phyloP scores from a whole-genome alignment of 805 yeast genomes.

The Wickerhamomyces mucosus region DNA sequence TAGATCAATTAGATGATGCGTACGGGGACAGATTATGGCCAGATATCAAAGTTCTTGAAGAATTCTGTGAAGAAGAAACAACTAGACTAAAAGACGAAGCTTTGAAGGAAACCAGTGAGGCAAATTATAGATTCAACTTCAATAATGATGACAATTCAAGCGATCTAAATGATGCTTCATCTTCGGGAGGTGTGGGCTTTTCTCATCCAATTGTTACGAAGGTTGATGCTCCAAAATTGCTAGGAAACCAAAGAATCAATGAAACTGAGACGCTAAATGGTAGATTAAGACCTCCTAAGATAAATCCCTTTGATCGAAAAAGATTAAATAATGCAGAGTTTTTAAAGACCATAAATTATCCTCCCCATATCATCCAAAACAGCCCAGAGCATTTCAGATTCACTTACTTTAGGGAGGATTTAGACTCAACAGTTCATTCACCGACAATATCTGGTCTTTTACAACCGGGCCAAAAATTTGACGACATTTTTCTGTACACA shows the following conservation, averaged over 20 bases:
- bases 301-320: conserved; percentile 63
- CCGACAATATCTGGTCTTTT: conserved; percentile 78
- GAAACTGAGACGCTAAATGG: conserved; percentile 51
- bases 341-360: conserved; percentile 24
- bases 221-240: conserved; percentile 27
- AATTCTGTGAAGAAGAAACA: conserved; percentile 64
- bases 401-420: conserved; percentile 86
- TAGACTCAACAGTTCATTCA: conserved; percentile 83
- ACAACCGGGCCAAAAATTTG: conserved; percentile 50
- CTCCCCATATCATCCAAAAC: conserved; percentile 34
- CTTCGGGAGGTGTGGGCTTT: conserved; percentile 23
- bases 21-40: conserved; percentile 57
- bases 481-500: conserved; percentile 49
- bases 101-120: conserved; percentile 26
- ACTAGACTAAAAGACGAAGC: conserved; percentile 36
- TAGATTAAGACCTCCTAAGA: conserved; percentile 63
- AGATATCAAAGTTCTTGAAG: conserved; percentile 64
- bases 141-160: conserved; percentile 15
- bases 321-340: conserved; percentile 13
- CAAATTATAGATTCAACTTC: conserved; percentile 25
- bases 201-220: conserved; percentile 33
- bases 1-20: conserved; percentile 23
- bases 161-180: conserved; percentile 1
- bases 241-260: conserved; percentile 36
- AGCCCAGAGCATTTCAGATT: conserved; percentile 59